Percentiles rank a stretch among this genome's conserved stretches.
Conservation (phyloP, 2,329 filamentous ascomycete species). For the Alternaria arborescens region DNA sequence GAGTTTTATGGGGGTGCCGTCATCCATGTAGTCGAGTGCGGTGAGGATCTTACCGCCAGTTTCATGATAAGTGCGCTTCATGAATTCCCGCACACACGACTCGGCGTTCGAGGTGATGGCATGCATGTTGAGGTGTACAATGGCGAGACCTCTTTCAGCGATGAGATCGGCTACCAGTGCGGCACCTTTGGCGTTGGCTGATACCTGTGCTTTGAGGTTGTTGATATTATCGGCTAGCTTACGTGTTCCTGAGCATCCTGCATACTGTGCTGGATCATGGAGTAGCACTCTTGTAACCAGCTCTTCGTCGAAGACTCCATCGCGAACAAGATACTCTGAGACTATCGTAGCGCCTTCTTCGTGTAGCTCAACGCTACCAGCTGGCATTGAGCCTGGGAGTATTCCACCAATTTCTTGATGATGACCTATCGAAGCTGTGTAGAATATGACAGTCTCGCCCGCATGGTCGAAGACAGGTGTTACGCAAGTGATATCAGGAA, state of each 20-base stretch:
- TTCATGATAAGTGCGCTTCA: neutral
- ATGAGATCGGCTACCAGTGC: slow-evolving; percentile 49
- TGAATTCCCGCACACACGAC: neutral
- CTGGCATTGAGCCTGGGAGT: slow-evolving; percentile 50
- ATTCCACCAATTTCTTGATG: slow-evolving; percentile 44
- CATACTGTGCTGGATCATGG: slow-evolving; percentile 37
- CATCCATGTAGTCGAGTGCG: neutral
- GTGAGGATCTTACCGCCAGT: neutral
- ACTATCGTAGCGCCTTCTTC: slow-evolving; percentile 59
- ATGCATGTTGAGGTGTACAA: neutral
- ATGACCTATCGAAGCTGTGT: slow-evolving; percentile 39
- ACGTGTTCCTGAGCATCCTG: slow-evolving; percentile 44
- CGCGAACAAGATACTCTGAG: slow-evolving; percentile 49
- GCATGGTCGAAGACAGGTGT: slow-evolving; percentile 38
- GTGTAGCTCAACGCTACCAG: slow-evolving; percentile 57
- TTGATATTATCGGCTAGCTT: slow-evolving; percentile 47
- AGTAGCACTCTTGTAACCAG: neutral
- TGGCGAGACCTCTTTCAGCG: slow-evolving; percentile 35
- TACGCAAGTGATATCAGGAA: slow-evolving; percentile 40
- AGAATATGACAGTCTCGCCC: slow-evolving; percentile 34
- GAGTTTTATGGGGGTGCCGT: neutral
- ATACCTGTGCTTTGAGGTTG: slow-evolving; percentile 49
- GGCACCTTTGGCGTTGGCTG: slow-evolving; percentile 48
- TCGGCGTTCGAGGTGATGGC: neutral
- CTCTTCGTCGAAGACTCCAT: slow-evolving; percentile 26